Evolutionary conservation across 1,284 basidiomycete species (phyloP).

Genomic region (Ceratobasidium sp.): DNA sequence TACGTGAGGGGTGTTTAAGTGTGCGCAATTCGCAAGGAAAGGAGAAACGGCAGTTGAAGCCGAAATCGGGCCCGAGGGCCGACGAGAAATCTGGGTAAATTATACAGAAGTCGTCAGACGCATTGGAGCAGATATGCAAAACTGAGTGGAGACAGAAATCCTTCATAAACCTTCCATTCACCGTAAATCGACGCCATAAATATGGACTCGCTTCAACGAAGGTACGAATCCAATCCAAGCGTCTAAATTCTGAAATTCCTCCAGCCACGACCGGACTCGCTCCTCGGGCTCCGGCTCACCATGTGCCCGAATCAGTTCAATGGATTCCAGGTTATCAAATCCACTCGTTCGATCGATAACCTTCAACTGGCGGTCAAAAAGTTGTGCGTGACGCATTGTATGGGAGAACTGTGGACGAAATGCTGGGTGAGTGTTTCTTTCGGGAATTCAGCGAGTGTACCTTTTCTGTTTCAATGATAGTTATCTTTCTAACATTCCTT

Average conservation of each 20-base stretch:
- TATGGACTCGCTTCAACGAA: neutral
- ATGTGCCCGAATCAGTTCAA: neutral
- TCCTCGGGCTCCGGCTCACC: neutral
- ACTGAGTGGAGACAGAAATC: no score
- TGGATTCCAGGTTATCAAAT: conserved; percentile 3
- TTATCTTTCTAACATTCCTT: neutral
- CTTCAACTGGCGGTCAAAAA: neutral
- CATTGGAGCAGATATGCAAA: no score
- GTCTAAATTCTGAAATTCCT: neutral
- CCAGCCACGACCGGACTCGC: neutral
- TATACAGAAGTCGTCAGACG: no score
- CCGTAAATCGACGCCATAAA: conserved; percentile 6
- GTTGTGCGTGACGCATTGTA: neutral
- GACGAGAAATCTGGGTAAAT: no score
- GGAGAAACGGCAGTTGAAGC: no score
- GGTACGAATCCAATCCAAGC: neutral
- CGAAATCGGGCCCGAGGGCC: no score
- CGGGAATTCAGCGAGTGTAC: neutral
- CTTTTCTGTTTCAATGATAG: neutral
- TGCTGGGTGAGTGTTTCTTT: neutral
- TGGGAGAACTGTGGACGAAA: neutral
- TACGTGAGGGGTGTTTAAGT: no score
- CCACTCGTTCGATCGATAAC: neutral
- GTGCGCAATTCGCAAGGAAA: no score
- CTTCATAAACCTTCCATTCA: neutral